phyloP scores from a whole-genome alignment of 805 yeast species.

The Candida odintsovae region DNA sequence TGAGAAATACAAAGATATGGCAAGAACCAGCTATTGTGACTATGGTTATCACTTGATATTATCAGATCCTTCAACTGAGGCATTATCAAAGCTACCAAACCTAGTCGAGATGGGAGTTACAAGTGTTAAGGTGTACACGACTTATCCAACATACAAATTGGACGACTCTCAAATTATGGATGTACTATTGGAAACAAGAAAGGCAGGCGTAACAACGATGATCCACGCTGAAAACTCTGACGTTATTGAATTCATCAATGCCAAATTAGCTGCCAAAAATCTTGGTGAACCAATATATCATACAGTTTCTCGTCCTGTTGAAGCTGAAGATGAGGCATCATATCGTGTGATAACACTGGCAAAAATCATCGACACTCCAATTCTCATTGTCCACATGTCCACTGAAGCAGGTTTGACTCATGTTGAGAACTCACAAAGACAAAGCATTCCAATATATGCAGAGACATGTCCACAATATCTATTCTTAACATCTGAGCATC shows the following conservation, averaged over 20 bases:
- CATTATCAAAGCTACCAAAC: constrained; percentile 28
- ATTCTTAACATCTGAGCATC: constrained; percentile 34
- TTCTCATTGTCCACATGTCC: constrained; percentile 44
- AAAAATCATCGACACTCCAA: constrained; percentile 38
- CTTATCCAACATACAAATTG: constrained; percentile 38
- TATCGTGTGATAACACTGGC: constrained; percentile 41
- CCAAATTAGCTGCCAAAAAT: constrained; percentile 32
- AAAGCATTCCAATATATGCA: constrained; percentile 37
- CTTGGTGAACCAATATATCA: constrained; percentile 39
- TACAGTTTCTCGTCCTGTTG: constrained; percentile 37
- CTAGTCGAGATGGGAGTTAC: constrained; percentile 24
- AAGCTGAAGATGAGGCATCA: constrained; percentile 45
- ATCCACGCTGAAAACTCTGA: constrained; percentile 49
- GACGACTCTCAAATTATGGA: constrained; percentile 35
- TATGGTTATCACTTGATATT: constrained; percentile 44
- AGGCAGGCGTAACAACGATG: constrained; percentile 40
- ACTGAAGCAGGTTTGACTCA: constrained; percentile 35
- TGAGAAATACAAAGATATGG: constrained; percentile 27
- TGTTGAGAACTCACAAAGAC: constrained; percentile 37
- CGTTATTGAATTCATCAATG: constrained; percentile 35
- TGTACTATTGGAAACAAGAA: constrained; percentile 33
- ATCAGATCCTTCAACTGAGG: constrained; percentile 28
- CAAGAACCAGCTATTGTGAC: constrained; percentile 35
- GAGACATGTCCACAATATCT: constrained; percentile 49
- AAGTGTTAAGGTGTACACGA: constrained; percentile 32